phyloP scores from a whole-genome alignment of 2,329 filamentous ascomycete genomes.

The Phaeophleospora eucalypticola region DNA sequence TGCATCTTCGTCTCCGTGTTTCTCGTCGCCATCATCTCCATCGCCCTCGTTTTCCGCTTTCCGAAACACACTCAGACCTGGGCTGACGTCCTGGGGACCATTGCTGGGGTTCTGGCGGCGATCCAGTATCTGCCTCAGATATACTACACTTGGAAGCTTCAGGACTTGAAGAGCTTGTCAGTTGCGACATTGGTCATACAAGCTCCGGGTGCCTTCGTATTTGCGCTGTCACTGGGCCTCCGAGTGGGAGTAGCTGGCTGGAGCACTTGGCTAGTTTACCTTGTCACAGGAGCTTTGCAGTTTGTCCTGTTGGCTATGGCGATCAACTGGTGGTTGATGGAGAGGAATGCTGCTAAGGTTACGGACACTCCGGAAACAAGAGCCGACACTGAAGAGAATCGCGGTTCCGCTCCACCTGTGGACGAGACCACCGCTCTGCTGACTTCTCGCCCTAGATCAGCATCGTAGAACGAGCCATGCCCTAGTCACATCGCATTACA shows the following conservation, averaged over 20 bases:
- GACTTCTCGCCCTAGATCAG: background rate
- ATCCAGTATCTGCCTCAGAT: slow-evolving; percentile 96
- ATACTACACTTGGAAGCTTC: slow-evolving; percentile 79
- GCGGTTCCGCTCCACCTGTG: background rate
- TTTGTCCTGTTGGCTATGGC: slow-evolving; percentile 76
- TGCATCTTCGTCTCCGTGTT: slow-evolving; percentile 72
- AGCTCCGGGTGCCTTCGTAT: slow-evolving; percentile 86
- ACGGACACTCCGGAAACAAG: too few relatives aligned
- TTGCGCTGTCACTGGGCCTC: slow-evolving; percentile 69
- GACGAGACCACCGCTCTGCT: background rate
- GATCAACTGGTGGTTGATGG: slow-evolving; percentile 39
- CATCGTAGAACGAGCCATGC: background rate
- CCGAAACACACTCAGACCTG: slow-evolving; percentile 66
- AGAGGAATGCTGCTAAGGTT: background rate
- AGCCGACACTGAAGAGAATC: background rate
- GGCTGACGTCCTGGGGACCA: slow-evolving; percentile 81
- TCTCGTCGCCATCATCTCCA: slow-evolving; percentile 59
- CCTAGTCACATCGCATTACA: background rate
- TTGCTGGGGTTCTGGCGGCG: slow-evolving; percentile 71
- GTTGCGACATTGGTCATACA: slow-evolving; percentile 99
- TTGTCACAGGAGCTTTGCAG: slow-evolving; percentile 82
- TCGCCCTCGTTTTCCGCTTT: slow-evolving; percentile 62
- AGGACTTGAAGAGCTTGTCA: slow-evolving; percentile 84
- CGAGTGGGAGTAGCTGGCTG: slow-evolving; percentile 78
- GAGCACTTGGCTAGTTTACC: slow-evolving; percentile 92